A percentile compares a stretch with the other conserved stretches of the same genome.
Conservation (phyloP, 2,329 filamentous ascomycete species). For the Aspergillus texensis region DNA sequence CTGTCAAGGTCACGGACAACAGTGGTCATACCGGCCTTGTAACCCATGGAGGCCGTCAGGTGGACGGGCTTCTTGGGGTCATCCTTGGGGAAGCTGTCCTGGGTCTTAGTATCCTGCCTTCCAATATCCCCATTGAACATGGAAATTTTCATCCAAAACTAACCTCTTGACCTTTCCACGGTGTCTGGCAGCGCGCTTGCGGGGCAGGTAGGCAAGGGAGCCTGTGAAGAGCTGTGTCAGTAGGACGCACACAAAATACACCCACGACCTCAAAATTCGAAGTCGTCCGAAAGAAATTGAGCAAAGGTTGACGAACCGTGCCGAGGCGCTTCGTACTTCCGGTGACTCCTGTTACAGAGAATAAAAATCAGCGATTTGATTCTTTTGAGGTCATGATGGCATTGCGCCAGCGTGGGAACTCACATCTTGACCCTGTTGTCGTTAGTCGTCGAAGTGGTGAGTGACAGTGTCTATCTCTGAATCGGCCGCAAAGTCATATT, state of each 20-base stretch:
- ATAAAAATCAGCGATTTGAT: slow-evolving; percentile 31
- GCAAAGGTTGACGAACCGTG: slow-evolving; percentile 79
- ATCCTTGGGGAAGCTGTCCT: slow-evolving; percentile 95
- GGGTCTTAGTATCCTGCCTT: slow-evolving; percentile 32
- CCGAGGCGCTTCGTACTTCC: slow-evolving; percentile 83
- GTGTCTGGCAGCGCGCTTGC: slow-evolving; percentile 93
- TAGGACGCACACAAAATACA: slow-evolving; percentile 33
- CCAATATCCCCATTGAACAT: slow-evolving; percentile 1
- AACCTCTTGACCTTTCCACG: slow-evolving; percentile 98
- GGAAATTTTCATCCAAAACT: slow-evolving; percentile 42
- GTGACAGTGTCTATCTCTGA: slow-evolving; percentile 44
- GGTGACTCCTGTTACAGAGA: slow-evolving; percentile 53
- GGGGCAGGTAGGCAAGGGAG: slow-evolving; percentile 82
- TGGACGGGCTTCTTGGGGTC: slow-evolving; percentile 99
- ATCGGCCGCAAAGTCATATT: slow-evolving; percentile 39
- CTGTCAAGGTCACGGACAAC: slow-evolving; percentile 99
- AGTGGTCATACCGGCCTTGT: slow-evolving; percentile 99
- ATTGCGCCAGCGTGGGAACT: slow-evolving; percentile 30
- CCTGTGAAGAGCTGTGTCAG: slow-evolving; percentile 41
- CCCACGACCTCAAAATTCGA: slow-evolving; percentile 32
- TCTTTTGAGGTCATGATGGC: slow-evolving; percentile 3
- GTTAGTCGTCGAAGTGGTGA: slow-evolving; percentile 50
- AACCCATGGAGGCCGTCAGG: slow-evolving; percentile 96
- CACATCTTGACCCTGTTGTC: slow-evolving; percentile 53
- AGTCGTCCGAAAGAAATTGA: slow-evolving; percentile 43